Percentiles rank a stretch among this genome's conserved stretches.
These are phyloP conservation scores for Teunomyces panamensis DNA, from an alignment of 805 yeast genomes.

Conservation along the genomic window DNA sequence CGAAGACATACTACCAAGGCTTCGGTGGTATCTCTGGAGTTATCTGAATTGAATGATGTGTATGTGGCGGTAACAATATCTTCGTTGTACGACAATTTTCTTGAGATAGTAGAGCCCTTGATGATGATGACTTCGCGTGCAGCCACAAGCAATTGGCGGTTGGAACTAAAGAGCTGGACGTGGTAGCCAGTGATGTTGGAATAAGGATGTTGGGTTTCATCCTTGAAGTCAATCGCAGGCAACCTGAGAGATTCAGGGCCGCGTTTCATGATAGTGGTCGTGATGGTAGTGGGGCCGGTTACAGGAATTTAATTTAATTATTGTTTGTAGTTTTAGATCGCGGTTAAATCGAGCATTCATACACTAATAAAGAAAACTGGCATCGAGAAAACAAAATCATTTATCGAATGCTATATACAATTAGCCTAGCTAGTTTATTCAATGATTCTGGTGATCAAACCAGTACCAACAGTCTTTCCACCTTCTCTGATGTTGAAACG, in stretches of 20 bases:
- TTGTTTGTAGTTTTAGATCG: not conserved
- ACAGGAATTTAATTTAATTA: too few relatives aligned
- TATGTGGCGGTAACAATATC: constrained; percentile 60
- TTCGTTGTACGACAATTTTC: constrained; percentile 49
- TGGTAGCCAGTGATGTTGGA: constrained; percentile 11
- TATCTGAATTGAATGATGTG: constrained; percentile 43
- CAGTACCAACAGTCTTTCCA: constrained; percentile 98
- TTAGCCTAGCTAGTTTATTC: constrained; percentile 40
- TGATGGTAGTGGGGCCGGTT: too few relatives aligned
- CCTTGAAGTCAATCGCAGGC: constrained; percentile 31
- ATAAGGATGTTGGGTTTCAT: constrained; percentile 23
- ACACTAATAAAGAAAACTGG: not conserved
- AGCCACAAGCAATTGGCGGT: constrained; percentile 34
- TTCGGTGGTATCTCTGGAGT: constrained; percentile 8
- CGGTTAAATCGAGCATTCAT: not conserved
- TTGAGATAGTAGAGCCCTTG: constrained; percentile 46
- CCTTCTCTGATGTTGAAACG: constrained; percentile 99
- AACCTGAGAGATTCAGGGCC: constrained; percentile 15
- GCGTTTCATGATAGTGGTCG: not conserved
- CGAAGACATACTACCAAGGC: constrained; percentile 60
- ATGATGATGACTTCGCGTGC: constrained; percentile 47
- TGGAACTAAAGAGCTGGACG: constrained; percentile 17
- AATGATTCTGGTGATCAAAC: constrained; percentile 89
- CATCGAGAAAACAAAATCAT: constrained; percentile 1
- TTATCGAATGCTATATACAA: constrained; percentile 8